phyloP scores from a whole-genome alignment of 371 early-diverging fungal species.

The Capillidium heterosporum region DNA sequence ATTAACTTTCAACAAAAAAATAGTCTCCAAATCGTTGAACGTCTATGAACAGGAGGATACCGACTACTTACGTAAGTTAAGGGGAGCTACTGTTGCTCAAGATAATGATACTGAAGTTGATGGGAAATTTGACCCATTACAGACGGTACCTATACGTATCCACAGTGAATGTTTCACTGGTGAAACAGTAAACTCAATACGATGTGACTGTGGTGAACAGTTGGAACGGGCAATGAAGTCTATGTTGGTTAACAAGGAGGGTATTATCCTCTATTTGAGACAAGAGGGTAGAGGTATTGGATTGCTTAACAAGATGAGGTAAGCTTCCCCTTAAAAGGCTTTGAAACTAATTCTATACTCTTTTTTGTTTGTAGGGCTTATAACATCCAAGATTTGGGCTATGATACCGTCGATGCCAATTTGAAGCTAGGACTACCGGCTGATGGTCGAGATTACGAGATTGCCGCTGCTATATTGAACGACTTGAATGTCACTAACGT shows the following conservation, averaged over 20 bases:
- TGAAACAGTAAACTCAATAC: constrained; percentile 74
- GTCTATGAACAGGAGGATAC: constrained; percentile 30
- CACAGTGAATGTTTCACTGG: constrained; percentile 96
- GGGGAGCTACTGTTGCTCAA: constrained; percentile 43
- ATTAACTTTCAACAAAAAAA: constrained; percentile 58
- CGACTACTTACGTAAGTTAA: constrained; percentile 50
- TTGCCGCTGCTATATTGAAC: constrained; percentile 75
- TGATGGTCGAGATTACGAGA: constrained; percentile 78
- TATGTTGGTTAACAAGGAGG: constrained; percentile 62
- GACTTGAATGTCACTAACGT: constrained; percentile 53
- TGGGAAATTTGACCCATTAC: too few relatives aligned
- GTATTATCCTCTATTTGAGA: constrained; percentile 81
- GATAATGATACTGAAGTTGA: constrained; percentile 2
- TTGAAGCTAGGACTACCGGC: constrained; percentile 71
- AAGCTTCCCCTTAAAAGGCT: constrained; percentile 9
- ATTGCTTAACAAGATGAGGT: constrained; percentile 76
- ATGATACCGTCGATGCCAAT: constrained; percentile 90
- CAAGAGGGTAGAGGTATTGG: constrained; percentile 96
- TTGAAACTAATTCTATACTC: not conserved
- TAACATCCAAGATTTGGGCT: constrained; percentile 87
- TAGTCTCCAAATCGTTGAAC: not conserved
- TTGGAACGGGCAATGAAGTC: constrained; percentile 79
- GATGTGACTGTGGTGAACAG: constrained; percentile 95
- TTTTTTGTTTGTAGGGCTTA: constrained; percentile 50
- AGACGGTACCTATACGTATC: constrained; percentile 53